These are phyloP conservation scores for Parathielavia hyrcaniae DNA, from an alignment of 495 filamentous ascomycete species.

Conservation along the genomic window DNA sequence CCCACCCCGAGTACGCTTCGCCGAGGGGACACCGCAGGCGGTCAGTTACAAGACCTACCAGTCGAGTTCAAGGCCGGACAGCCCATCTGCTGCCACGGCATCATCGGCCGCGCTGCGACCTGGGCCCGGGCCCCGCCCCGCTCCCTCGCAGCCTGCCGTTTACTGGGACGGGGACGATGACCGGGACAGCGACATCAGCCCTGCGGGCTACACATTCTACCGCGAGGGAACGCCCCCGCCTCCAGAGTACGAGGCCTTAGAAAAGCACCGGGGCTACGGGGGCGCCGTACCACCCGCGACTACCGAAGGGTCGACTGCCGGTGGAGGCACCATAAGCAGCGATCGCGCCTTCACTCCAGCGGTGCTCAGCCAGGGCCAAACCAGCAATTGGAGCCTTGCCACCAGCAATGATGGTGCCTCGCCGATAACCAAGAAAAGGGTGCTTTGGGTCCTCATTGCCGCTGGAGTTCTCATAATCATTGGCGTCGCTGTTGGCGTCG, in stretches of 20 bases:
- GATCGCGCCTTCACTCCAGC: constrained; percentile 12
- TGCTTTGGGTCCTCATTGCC: constrained; percentile 28
- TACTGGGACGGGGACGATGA: constrained; percentile 29
- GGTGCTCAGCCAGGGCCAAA: not conserved
- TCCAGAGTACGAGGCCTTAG: constrained; percentile 19
- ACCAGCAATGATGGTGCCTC: constrained; percentile 4
- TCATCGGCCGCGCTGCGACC: not conserved
- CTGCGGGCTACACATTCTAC: constrained; percentile 34
- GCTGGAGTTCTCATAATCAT: constrained; percentile 30
- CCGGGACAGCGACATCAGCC: constrained; percentile 17
- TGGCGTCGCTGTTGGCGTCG: constrained; percentile 36
- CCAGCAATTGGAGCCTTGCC: constrained; percentile 12
- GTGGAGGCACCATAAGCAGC: not conserved
- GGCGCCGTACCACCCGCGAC: not conserved
- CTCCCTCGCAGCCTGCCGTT: constrained; percentile 16
- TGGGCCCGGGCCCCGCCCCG: too few relatives aligned
- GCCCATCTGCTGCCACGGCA: not conserved
- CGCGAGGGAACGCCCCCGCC: constrained; percentile 34
- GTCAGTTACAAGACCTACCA: constrained; percentile 12
- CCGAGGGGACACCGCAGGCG: constrained; percentile 20
- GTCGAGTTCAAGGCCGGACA: constrained; percentile 2
- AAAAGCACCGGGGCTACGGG: constrained; percentile 17
- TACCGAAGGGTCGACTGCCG: not conserved
- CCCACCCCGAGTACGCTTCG: constrained; percentile 26
- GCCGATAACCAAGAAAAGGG: constrained; percentile 23